Conservation (phyloP, 352 stramenopile genomes). For the Discostella stelligera region DNA sequence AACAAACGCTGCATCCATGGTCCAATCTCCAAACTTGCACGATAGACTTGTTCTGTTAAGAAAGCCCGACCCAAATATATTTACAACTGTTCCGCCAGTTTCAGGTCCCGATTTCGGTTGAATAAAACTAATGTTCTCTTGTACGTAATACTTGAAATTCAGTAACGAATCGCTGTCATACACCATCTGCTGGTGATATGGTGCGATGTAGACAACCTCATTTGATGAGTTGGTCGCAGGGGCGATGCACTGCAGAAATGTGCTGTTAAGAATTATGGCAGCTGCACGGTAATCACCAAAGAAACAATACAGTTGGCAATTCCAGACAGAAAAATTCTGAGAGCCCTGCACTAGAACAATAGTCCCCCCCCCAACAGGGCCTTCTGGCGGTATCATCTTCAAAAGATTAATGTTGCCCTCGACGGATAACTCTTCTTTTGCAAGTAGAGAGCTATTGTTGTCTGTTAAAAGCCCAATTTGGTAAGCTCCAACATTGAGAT, state of each 20-base stretch:
- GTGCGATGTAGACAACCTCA: conserved; percentile 11
- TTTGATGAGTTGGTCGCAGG: conserved; percentile 1
- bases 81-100: conserved; percentile 22
- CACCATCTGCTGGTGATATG: conserved; percentile 3
- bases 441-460: background rate
- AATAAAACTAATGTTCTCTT: conserved; percentile 13
- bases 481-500: conserved; percentile 10
- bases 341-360: conserved; percentile 11
- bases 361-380: conserved; percentile 8
- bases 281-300: conserved; percentile 7
- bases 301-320: conserved; percentile 12
- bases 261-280: conserved; percentile 20
- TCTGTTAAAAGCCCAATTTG: conserved; percentile 14
- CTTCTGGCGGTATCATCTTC: conserved; percentile 15
- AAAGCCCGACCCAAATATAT: conserved; percentile 17
- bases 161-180: background rate
- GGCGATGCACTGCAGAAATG: conserved; percentile 8
- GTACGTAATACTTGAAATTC: conserved; percentile 11
- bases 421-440: background rate
- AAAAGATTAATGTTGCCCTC: background rate
- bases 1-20: conserved; percentile 7
- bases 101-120: conserved; percentile 14
- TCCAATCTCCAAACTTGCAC: conserved; percentile 21
- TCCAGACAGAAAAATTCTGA: conserved; percentile 18
- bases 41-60: conserved; percentile 10